phyloP scores from a whole-genome alignment of 2,329 filamentous ascomycete genomes.

The Cercospora zeina region DNA sequence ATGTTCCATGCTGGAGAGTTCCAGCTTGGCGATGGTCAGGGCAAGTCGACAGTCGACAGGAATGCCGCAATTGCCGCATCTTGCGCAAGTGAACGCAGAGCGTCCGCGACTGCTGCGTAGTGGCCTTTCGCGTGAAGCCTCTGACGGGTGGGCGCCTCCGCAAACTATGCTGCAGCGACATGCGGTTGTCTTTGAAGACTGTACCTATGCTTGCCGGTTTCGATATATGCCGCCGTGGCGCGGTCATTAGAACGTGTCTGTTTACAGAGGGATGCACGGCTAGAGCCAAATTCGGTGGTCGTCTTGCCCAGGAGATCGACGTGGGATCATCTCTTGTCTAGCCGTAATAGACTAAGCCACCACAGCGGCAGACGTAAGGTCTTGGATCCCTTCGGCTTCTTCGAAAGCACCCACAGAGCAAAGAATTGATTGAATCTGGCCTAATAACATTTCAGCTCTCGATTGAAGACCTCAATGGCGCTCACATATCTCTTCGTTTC shows the following conservation, averaged over 20 bases:
- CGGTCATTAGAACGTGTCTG: not conserved
- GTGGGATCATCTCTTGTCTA: not conserved
- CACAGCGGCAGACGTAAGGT: conserved; percentile 12
- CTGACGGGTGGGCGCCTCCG: not conserved
- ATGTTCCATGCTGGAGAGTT: not conserved
- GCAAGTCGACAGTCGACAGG: not conserved
- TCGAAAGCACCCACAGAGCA: not conserved
- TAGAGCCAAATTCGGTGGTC: conserved; percentile 1
- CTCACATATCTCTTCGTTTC: not conserved
- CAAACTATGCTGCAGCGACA: not conserved
- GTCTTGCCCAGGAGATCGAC: conserved; percentile 16
- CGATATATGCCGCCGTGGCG: conserved; percentile 4
- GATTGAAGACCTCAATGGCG: not conserved
- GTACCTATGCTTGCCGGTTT: not conserved
- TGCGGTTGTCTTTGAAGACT: not conserved
- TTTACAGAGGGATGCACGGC: conserved; percentile 3
- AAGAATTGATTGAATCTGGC: not conserved
- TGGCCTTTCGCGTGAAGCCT: not conserved
- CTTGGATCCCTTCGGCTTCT: not conserved
- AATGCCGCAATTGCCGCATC: conserved; percentile 2
- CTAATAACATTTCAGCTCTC: not conserved
- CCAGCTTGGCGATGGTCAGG: not conserved
- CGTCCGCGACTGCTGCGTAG: not conserved
- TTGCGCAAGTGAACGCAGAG: not conserved
- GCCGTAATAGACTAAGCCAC: not conserved